phyloP scores from a whole-genome alignment of 2,329 filamentous ascomycete species.

The Neonectria coccinea region DNA sequence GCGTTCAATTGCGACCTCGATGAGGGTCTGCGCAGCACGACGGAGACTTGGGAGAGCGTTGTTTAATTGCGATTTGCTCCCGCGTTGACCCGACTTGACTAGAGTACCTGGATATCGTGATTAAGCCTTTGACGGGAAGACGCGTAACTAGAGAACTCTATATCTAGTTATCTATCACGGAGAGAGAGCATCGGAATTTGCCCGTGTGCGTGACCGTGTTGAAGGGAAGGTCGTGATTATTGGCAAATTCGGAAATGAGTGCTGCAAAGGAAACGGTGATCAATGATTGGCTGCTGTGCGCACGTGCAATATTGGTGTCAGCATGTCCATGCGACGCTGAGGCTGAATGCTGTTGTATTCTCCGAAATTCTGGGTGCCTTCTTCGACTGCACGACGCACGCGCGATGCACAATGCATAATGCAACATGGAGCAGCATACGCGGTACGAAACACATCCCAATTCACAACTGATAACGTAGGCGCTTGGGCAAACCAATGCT shows the following conservation, averaged over 20 bases:
- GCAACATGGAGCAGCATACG: neutral
- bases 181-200: neutral
- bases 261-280: neutral
- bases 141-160: neutral
- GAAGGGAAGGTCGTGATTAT: neutral
- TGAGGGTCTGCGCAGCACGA: neutral
- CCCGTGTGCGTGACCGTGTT: neutral
- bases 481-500: neutral
- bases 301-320: neutral
- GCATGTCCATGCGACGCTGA: neutral
- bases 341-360: neutral
- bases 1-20: slow-evolving; percentile 10
- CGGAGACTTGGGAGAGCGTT: slow-evolving; percentile 23
- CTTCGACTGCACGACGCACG: neutral
- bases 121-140: slow-evolving; percentile 25
- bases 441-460: neutral
- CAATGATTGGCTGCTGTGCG: neutral
- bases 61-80: slow-evolving; percentile 27
- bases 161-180: neutral
- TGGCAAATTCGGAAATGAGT: neutral
- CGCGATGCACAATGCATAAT: neutral
- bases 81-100: neutral
- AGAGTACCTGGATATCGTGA: slow-evolving; percentile 17
- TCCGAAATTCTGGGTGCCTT: neutral
- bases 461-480: neutral